phyloP scores from a whole-genome alignment of 2,329 filamentous ascomycete genomes.

The Magnaporthales sp. region DNA sequence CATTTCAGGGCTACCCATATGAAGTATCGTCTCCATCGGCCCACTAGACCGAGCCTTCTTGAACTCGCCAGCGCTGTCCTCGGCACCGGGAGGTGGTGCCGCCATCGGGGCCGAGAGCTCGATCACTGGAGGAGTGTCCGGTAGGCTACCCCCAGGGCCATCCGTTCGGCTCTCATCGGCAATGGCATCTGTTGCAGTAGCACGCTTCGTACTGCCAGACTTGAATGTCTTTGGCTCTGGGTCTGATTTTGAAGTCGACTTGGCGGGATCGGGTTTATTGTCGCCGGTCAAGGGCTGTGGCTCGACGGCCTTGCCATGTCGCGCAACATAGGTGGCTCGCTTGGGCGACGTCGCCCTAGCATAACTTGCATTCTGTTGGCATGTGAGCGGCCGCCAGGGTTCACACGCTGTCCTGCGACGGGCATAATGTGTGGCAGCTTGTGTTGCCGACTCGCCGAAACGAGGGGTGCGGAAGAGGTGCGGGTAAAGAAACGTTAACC shows the following conservation, averaged over 20 bases:
- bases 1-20: constrained; percentile 25
- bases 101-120: constrained; percentile 13
- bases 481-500: constrained; percentile 62
- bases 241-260: background rate
- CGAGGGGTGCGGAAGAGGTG: constrained; percentile 50
- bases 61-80: constrained; percentile 17
- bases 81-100: background rate
- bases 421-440: background rate
- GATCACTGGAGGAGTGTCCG: constrained; percentile 8
- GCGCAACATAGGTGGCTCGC: constrained; percentile 38
- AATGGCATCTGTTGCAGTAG: background rate
- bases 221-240: background rate
- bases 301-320: constrained; percentile 55
- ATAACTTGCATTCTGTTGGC: constrained; percentile 23
- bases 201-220: background rate
- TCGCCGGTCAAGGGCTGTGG: constrained; percentile 25
- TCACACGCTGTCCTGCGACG: constrained; percentile 28
- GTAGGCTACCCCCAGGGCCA: background rate
- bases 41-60: constrained; percentile 29
- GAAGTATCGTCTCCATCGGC: constrained; percentile 41
- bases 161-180: background rate
- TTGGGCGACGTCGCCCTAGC: constrained; percentile 26
- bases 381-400: constrained; percentile 23
- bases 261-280: background rate
- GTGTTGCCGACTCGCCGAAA: constrained; percentile 27